Conservation (phyloP, 805 yeast genomes). For the Wickerhamiella dianesei region DNA sequence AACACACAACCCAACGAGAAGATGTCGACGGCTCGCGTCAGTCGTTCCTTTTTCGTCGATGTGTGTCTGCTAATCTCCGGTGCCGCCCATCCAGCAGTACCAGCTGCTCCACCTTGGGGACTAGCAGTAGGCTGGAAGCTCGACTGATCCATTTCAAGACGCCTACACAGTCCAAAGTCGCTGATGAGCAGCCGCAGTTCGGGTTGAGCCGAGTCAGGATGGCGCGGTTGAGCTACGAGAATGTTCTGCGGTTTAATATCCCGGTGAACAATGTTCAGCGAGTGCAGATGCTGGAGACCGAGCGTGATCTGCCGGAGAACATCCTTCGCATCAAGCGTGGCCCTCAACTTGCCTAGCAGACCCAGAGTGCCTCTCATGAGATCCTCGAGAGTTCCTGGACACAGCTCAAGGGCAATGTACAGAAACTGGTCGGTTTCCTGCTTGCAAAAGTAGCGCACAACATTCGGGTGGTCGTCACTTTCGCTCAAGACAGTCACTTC, state of each 20-base stretch:
- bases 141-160: conserved; percentile 80
- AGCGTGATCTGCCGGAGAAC: conserved; percentile 58
- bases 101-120: conserved; percentile 38
- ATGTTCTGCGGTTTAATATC: conserved; percentile 93
- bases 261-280: conserved; percentile 82
- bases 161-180: conserved; percentile 92
- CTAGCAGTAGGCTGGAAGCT: conserved; percentile 87
- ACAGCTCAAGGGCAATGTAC: conserved; percentile 85
- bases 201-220: neutral
- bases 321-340: conserved; percentile 27
- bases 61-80: conserved; percentile 44
- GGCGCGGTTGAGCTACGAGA: conserved; percentile 52
- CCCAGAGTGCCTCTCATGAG: conserved; percentile 37
- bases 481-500: conserved; percentile 81
- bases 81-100: conserved; percentile 98
- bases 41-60: conserved; percentile 29
- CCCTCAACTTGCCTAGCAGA: conserved; percentile 13
- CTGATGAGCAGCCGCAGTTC: conserved; percentile 62
- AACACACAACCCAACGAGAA: conserved; percentile 93
- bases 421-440: conserved; percentile 76
- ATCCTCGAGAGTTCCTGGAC: conserved; percentile 81
- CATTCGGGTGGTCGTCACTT: conserved; percentile 94
- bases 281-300: conserved; percentile 78
- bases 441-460: conserved; percentile 84
- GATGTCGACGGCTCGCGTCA: conserved; percentile 83